phyloP scores from a whole-genome alignment of 805 yeast species.

The Ogataea naganishii region DNA sequence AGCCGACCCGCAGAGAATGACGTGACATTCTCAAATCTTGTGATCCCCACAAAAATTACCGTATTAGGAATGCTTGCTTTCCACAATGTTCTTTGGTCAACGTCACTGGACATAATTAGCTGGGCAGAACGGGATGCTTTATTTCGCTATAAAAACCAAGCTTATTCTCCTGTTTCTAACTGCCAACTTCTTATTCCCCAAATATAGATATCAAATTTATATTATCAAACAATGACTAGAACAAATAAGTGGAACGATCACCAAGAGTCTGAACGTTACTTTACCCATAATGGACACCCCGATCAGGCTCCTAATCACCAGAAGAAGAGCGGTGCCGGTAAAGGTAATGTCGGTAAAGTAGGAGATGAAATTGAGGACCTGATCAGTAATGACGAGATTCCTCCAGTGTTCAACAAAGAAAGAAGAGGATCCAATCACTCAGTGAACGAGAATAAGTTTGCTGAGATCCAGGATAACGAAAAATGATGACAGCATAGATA shows the following conservation, averaged over 20 bases:
- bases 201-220: too few relatives aligned
- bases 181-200: too few relatives aligned
- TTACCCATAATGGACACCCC: slow-evolving; percentile 65
- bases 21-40: too few relatives aligned
- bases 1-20: too few relatives aligned
- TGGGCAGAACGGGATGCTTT: too few relatives aligned
- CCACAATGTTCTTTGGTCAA: too few relatives aligned
- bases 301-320: slow-evolving; percentile 67
- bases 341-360: slow-evolving; percentile 78
- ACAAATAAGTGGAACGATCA: slow-evolving; percentile 63
- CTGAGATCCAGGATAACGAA: slow-evolving; percentile 12
- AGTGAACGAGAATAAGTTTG: slow-evolving; percentile 31
- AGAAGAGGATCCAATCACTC: slow-evolving; percentile 45
- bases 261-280: slow-evolving; percentile 46
- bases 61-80: too few relatives aligned
- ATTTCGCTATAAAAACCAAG: too few relatives aligned
- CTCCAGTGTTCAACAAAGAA: slow-evolving; percentile 33
- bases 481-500: too few relatives aligned
- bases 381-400: slow-evolving; percentile 48
- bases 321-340: slow-evolving; percentile 82
- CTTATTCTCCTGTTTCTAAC: too few relatives aligned
- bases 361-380: slow-evolving; percentile 71
- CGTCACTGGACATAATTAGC: too few relatives aligned
- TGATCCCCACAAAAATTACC: too few relatives aligned
- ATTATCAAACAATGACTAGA: slow-evolving; percentile 81